Evolutionary conservation across 2,329 filamentous ascomycete species (phyloP).

Genomic region (Clonostachys sp.): DNA sequence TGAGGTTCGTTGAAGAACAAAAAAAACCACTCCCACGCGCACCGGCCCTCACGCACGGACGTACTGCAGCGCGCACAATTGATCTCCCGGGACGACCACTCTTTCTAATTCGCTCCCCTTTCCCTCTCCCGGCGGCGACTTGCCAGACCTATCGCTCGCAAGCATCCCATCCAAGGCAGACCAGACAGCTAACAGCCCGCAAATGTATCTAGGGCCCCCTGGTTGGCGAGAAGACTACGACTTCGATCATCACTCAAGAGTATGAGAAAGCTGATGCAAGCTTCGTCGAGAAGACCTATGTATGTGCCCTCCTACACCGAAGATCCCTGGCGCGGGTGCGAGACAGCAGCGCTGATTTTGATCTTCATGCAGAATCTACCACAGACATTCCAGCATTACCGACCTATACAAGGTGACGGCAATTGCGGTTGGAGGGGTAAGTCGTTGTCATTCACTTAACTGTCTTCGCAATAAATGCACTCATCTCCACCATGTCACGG

Average conservation of each 20-base stretch:
- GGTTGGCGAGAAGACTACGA: conserved; percentile 74
- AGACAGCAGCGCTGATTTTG: conserved; percentile 1
- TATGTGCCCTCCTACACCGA: no score
- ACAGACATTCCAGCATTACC: conserved; percentile 80
- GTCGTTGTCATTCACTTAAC: conserved; percentile 17
- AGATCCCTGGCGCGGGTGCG: background rate
- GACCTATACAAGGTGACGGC: conserved; percentile 84
- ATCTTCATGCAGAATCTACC: conserved; percentile 61
- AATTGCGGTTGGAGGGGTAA: conserved; percentile 98
- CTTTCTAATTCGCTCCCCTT: no score
- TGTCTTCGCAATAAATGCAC: no score
- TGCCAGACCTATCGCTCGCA: no score
- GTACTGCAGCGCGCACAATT: no score
- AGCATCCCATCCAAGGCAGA: background rate
- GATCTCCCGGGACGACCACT: no score
- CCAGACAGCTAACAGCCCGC: background rate
- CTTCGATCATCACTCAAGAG: conserved; percentile 72
- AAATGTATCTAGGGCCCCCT: conserved; percentile 63
- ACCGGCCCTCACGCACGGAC: no score
- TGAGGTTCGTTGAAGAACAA: conserved; percentile 34
- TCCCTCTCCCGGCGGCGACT: no score
- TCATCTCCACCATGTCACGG: no score
- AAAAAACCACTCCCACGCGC: no score
- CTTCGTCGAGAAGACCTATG: conserved; percentile 74
- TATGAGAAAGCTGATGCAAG: conserved; percentile 85